Percentiles rank a stretch among this genome's conserved stretches.
Conservation (phyloP, 2,329 filamentous ascomycete genomes). For the Penicillium sp. region DNA sequence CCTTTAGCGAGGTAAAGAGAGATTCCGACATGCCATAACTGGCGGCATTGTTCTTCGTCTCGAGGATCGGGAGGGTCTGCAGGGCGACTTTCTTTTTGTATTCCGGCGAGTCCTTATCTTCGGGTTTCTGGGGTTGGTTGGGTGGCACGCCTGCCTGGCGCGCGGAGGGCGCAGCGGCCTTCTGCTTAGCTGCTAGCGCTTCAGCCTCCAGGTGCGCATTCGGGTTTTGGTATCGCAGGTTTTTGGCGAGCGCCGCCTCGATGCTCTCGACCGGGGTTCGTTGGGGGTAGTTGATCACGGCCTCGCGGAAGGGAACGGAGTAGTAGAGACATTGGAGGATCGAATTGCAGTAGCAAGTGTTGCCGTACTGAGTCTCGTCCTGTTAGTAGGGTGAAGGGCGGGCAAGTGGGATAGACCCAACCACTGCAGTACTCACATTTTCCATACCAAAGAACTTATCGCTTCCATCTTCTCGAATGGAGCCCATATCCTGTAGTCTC, state of each 20-base stretch:
- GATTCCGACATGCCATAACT: conserved; percentile 93
- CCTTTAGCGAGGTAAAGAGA: conserved; percentile 90
- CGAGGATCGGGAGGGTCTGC: conserved; percentile 80
- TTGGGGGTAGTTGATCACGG: conserved; percentile 87
- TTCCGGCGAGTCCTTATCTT: conserved; percentile 94
- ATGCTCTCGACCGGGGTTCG: conserved; percentile 69
- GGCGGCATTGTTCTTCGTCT: conserved; percentile 77
- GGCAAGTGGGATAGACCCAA: not conserved
- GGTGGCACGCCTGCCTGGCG: conserved; percentile 55
- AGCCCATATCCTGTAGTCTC: conserved; percentile 79
- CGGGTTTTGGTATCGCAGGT: conserved; percentile 61
- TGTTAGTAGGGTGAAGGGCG: not conserved
- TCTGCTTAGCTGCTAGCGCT: conserved; percentile 49
- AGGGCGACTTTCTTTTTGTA: conserved; percentile 98
- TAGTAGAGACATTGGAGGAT: conserved; percentile 97
- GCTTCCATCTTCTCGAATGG: conserved; percentile 81
- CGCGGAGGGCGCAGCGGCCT: conserved; percentile 37
- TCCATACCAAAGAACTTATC: conserved; percentile 99
- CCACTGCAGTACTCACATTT: conserved; percentile 66
- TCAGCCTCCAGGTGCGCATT: conserved; percentile 57
- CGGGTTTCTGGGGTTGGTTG: conserved; percentile 66
- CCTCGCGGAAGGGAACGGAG: conserved; percentile 88
- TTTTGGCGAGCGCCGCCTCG: conserved; percentile 53
- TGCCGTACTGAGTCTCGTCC: conserved; percentile 72
- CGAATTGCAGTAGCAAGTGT: conserved; percentile 98